phyloP scores from a whole-genome alignment of 2,329 filamentous ascomycete species.

The Colletotrichum theobromicola region DNA sequence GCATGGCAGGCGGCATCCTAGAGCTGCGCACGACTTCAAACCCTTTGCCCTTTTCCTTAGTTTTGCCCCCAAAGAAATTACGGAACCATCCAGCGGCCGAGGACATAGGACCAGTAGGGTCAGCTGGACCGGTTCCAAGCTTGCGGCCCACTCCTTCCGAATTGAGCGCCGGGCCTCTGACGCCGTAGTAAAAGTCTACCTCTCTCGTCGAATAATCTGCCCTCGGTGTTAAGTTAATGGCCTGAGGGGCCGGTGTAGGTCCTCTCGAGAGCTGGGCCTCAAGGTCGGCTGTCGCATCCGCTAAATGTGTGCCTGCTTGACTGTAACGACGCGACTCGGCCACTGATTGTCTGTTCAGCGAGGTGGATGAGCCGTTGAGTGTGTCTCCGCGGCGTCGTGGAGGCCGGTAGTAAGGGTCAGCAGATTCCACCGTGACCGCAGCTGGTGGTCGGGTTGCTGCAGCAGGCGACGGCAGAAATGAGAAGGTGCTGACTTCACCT shows the following conservation, averaged over 20 bases:
- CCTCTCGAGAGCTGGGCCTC: conserved; percentile 47
- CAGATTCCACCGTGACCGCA: conserved; percentile 51
- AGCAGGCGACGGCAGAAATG: conserved; percentile 67
- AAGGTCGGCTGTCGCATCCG: conserved; percentile 42
- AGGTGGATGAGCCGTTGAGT: conserved; percentile 41
- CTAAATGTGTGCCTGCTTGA: conserved; percentile 34
- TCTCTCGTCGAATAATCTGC: conserved; percentile 93
- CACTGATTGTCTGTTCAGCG: conserved; percentile 35
- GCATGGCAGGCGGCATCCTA: conserved; percentile 81
- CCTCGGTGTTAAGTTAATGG: conserved; percentile 57
- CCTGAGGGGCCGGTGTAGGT: conserved; percentile 48
- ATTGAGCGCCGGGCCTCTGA: conserved; percentile 85
- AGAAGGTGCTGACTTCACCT: conserved; percentile 73
- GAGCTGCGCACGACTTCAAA: conserved; percentile 96
- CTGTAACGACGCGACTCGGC: conserved; percentile 42
- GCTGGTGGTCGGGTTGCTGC: conserved; percentile 48
- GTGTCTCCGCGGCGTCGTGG: conserved; percentile 75
- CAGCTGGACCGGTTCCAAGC: conserved; percentile 90
- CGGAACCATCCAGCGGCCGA: conserved; percentile 92
- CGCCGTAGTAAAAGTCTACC: conserved; percentile 95
- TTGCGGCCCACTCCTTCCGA: conserved; percentile 82
- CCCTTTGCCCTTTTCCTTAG: conserved; percentile 93
- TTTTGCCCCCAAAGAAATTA: conserved; percentile 79
- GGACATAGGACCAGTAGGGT: conserved; percentile 89
- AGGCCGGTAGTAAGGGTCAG: conserved; percentile 88